Base-by-base conservation (phyloP, 2,329 filamentous ascomycete species). In the Fonsecaea pugnacius region DNA sequence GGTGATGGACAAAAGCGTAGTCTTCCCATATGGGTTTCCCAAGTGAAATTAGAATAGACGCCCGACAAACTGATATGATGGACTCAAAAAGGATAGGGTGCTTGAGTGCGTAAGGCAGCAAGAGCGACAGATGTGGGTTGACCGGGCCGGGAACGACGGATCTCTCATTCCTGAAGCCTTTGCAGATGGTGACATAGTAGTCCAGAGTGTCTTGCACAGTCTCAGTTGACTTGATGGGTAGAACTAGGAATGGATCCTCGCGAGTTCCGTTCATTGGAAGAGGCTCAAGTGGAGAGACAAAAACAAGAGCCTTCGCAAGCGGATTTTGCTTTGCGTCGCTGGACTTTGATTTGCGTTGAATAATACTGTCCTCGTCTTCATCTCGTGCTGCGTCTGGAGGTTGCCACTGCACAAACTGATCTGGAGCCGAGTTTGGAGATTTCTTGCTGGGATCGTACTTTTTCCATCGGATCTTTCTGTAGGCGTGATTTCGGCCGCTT, bases 11-110 rank as follows among this genome's bases (percentile, higher is more conserved):
- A 51, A 70, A 70, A n/a, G 67, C 63, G 14, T 43, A 46, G 46
- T 71, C 67, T 9, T 69, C 63, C 33, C 62, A 65, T n/a, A 65
- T 55, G 3, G 66, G 61, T 18, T 60, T 51, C 6, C 65, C 69
- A 21, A 62, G 61, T 10, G 66, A 70, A 4, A 71, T 62, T 4
- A 68, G 63, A 32, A 71, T 61, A 5, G 68, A 67, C 4, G 66
- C 68, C 48, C 67, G 66, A 57, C 69, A 71, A 30, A 67, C 58
- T 32, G 68, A 65, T 21, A 70, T 66, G 36, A 71, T 63, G n/a
- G 67, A 66, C 55, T 71, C 68, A 43, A 71, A 71, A 3, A 71
- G 62, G 21, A 64, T 50, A 5, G 66, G 33, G 27, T 70, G 59
- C 50, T 70, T 54, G 9, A 70, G 62, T 12, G 69, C 65, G 51